Evolutionary conservation across 2,329 filamentous ascomycete genomes (phyloP).

Genomic region (Epichloe scottii): DNA sequence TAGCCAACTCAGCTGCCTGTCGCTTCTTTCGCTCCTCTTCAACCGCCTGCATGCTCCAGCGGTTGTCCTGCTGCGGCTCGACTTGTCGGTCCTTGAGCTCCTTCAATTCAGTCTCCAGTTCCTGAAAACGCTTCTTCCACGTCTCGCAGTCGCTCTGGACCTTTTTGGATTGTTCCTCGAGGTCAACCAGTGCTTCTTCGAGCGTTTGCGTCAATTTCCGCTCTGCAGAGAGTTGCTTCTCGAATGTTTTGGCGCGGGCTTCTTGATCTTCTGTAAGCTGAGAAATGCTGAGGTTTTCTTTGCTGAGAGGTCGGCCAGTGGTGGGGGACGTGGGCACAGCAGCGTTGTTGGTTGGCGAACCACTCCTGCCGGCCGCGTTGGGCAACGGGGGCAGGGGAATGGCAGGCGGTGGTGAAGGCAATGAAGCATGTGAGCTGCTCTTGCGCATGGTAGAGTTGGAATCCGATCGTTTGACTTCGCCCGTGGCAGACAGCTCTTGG

Average conservation of each 20-base stretch:
- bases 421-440: slow-evolving; percentile 66
- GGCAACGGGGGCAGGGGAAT: slow-evolving; percentile 93
- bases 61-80: slow-evolving; percentile 39
- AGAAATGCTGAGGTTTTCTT: slow-evolving; percentile 53
- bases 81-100: slow-evolving; percentile 43
- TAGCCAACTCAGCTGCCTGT: slow-evolving; percentile 76
- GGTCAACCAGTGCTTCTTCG: slow-evolving; percentile 87
- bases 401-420: slow-evolving; percentile 87
- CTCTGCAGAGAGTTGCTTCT: slow-evolving; percentile 92
- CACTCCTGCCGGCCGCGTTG: slow-evolving; percentile 33
- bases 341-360: slow-evolving; percentile 27
- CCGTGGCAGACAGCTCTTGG: slow-evolving; percentile 32
- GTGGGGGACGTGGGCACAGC: slow-evolving; percentile 36
- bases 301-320: slow-evolving; percentile 63
- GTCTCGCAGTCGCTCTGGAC: slow-evolving; percentile 80
- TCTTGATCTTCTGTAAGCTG: slow-evolving; percentile 93
- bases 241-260: slow-evolving; percentile 84
- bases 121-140: slow-evolving; percentile 76
- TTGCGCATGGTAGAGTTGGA: slow-evolving; percentile 67
- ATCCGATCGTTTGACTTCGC: slow-evolving; percentile 44
- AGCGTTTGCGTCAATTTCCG: slow-evolving; percentile 92
- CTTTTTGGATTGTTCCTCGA: slow-evolving; percentile 85
- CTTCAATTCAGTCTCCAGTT: slow-evolving; percentile 61
- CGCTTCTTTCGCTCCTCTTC: slow-evolving; percentile 95
- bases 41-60: slow-evolving; percentile 72